Conservation (phyloP, 805 yeast species). For the Zygoascus bituminiphila region DNA sequence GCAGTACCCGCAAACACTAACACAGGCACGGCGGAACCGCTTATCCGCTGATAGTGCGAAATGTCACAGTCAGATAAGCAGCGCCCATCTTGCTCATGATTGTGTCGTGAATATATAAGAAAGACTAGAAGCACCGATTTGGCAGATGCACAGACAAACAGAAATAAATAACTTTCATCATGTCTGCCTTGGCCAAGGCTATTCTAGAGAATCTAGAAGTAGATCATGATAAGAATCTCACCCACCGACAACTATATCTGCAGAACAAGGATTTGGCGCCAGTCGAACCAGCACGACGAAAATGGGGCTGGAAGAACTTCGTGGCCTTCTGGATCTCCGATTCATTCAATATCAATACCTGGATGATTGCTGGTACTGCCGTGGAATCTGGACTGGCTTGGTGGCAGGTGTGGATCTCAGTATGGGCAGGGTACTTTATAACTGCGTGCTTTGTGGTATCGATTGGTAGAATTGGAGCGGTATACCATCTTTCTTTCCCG, state of each 20-base stretch:
- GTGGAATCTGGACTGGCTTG: slow-evolving; percentile 68
- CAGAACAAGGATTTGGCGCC: slow-evolving; percentile 72
- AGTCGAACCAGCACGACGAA: slow-evolving; percentile 61
- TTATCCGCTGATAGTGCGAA: not conserved
- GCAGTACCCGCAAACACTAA: no score
- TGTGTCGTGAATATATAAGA: no score
- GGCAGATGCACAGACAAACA: no score
- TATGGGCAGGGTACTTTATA: slow-evolving; percentile 76
- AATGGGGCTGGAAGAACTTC: slow-evolving; percentile 82
- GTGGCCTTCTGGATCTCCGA: slow-evolving; percentile 84
- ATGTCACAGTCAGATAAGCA: not conserved
- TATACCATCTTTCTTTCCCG: slow-evolving; percentile 79
- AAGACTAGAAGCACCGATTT: no score
- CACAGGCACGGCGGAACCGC: no score
- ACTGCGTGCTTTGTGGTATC: slow-evolving; percentile 62
- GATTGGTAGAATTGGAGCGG: slow-evolving; percentile 72
- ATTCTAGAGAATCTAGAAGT: slow-evolving; percentile 20
- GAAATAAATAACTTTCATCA: not conserved
- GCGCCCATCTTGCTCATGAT: not conserved
- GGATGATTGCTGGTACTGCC: slow-evolving; percentile 89
- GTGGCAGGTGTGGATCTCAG: slow-evolving; percentile 90
- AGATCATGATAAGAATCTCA: slow-evolving; percentile 33
- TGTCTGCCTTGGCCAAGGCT: not conserved
- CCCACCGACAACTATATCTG: slow-evolving; percentile 55
- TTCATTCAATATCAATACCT: slow-evolving; percentile 80